Conservation (phyloP, 1,284 basidiomycete species). For the Cutaneotrichosporon sp. region DNA sequence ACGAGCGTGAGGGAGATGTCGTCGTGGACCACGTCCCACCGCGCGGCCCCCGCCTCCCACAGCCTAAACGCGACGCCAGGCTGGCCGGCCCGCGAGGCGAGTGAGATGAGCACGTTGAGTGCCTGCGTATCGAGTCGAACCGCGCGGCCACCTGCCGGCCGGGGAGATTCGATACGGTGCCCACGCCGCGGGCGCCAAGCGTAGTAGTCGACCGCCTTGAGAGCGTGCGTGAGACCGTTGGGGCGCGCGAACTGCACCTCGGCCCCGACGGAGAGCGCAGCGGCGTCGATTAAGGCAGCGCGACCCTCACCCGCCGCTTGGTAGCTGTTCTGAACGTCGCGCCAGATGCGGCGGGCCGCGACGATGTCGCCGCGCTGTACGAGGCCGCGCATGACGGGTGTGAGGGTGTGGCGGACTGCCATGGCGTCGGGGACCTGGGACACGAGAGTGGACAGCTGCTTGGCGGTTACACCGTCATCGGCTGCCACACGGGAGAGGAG, state of each 20-base stretch:
- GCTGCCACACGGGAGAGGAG: conserved; percentile 12
- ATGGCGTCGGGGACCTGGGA: conserved; percentile 22
- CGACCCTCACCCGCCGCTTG: neutral
- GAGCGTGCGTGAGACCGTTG: conserved; percentile 24
- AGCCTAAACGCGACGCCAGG: conserved; percentile 41
- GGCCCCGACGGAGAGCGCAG: conserved; percentile 35
- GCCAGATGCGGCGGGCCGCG: conserved; percentile 32
- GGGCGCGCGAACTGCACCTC: conserved; percentile 19
- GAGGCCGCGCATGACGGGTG: conserved; percentile 36
- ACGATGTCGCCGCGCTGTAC: conserved; percentile 22
- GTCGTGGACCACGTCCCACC: conserved; percentile 42
- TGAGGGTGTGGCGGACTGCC: conserved; percentile 26
- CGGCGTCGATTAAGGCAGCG: conserved; percentile 28
- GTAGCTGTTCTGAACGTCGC: conserved; percentile 25
- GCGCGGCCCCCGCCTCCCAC: conserved; percentile 35
- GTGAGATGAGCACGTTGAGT: conserved; percentile 38
- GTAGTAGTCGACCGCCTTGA: conserved; percentile 36
- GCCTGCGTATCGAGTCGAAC: conserved; percentile 34
- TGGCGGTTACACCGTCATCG: conserved; percentile 10
- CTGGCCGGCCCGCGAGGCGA: conserved; percentile 21
- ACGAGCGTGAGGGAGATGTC: conserved; percentile 34
- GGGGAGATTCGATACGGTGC: neutral
- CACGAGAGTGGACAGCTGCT: conserved; percentile 27
- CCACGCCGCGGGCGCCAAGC: neutral
- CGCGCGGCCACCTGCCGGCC: neutral